Conservation (phyloP, 225 moss, liverwort and hornwort species). For the Polytrichum formosum region DNA sequence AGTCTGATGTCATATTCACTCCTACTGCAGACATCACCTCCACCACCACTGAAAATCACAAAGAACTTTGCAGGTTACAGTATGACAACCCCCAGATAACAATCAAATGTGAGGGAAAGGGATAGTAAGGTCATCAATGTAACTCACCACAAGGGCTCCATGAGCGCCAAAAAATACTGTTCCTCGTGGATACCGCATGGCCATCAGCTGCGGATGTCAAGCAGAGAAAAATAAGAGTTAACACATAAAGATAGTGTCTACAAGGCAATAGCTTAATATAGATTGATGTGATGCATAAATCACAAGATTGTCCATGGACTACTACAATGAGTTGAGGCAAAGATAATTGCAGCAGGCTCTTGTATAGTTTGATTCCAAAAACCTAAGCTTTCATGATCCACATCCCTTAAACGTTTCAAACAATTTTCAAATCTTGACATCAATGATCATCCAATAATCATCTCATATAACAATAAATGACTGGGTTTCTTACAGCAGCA, state of each 20-base stretch:
- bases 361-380: no score
- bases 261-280: conserved; percentile 1
- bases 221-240: not conserved
- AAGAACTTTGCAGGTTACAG: not conserved
- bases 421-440: not conserved
- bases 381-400: no score
- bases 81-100: not conserved
- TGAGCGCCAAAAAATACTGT: conserved; percentile 73
- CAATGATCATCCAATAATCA: not conserved
- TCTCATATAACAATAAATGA: not conserved
- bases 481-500: conserved; percentile 62
- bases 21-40: no score
- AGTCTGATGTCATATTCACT: no score
- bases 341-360: no score
- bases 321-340: not conserved
- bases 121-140: conserved; percentile 2
- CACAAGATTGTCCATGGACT: not conserved
- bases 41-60: not conserved
- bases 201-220: conserved; percentile 66
- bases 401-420: not conserved
- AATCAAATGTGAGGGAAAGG: not conserved
- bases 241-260: not conserved
- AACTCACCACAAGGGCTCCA: conserved; percentile 71
- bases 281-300: not conserved
- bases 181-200: conserved; percentile 91